Evolutionary conservation across 2,329 filamentous ascomycete species (phyloP).

Genomic region (Colletotrichum musicola): DNA sequence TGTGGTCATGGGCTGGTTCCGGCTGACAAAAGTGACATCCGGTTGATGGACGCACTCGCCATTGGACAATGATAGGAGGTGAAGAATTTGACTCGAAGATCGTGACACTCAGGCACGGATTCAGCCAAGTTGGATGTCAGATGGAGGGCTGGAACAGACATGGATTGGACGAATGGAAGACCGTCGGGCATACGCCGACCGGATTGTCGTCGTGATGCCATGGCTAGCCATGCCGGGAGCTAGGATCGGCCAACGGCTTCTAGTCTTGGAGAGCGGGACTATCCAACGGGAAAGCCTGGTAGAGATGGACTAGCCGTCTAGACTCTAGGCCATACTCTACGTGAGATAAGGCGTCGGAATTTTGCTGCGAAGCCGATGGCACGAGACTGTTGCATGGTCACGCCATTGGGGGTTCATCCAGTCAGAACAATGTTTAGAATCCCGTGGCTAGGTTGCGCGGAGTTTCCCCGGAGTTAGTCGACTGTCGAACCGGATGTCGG

Average conservation of each 20-base stretch:
- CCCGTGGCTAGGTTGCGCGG: not conserved
- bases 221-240: not conserved
- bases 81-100: not conserved
- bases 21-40: not conserved
- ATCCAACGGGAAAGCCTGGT: not conserved
- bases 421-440: not conserved
- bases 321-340: not conserved
- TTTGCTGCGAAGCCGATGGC: not conserved
- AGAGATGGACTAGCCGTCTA: not conserved
- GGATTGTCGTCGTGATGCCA: not conserved
- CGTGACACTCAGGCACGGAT: not conserved
- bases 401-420: slow-evolving; percentile 4
- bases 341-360: slow-evolving; percentile 7
- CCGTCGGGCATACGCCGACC: not conserved
- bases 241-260: not conserved
- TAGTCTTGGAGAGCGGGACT: not conserved
- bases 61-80: not conserved
- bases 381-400: slow-evolving; percentile 18
- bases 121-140: not conserved
- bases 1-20: too few species aligned
- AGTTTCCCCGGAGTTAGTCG: not conserved
- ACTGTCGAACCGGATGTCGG: not conserved
- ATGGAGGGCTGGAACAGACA: not conserved
- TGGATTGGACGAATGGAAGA: not conserved
- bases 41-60: not conserved